Conservation (phyloP, 1,284 basidiomycete genomes). For the Pascua sp. region DNA sequence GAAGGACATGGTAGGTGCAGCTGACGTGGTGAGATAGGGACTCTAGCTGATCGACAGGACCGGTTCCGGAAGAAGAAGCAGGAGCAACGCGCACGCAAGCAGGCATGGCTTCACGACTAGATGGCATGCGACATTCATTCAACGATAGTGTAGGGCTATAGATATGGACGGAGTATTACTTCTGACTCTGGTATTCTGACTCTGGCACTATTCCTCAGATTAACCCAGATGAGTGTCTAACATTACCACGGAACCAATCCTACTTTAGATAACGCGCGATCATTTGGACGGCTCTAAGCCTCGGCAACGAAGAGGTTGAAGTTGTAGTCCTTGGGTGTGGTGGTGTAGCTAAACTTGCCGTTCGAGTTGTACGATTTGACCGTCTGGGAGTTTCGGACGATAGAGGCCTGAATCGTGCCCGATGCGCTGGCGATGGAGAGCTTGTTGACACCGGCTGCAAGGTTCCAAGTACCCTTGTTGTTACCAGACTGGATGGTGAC, state of each 20-base stretch:
- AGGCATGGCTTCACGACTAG: slow-evolving; percentile 79
- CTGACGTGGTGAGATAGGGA: slow-evolving; percentile 2
- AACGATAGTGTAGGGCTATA: no score
- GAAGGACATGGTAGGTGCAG: slow-evolving; percentile 72
- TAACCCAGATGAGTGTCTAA: no score
- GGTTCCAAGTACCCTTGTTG: slow-evolving; percentile 27
- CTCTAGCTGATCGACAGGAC: slow-evolving; percentile 56
- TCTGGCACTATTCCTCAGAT: no score
- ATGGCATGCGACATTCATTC: neutral
- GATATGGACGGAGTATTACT: no score
- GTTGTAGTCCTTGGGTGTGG: slow-evolving; percentile 40
- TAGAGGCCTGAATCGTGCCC: slow-evolving; percentile 34
- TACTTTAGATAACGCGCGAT: no score
- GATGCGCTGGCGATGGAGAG: slow-evolving; percentile 30
- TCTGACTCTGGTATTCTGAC: no score
- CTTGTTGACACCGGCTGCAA: slow-evolving; percentile 40
- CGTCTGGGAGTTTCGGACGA: slow-evolving; percentile 29
- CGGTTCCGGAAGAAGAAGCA: slow-evolving; percentile 80
- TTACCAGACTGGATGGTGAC: slow-evolving; percentile 28
- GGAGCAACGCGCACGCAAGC: slow-evolving; percentile 77
- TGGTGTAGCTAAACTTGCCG: slow-evolving; percentile 34
- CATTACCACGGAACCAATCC: no score
- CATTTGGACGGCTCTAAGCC: neutral
- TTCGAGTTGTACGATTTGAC: slow-evolving; percentile 33
- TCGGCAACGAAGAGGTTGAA: slow-evolving; percentile 41